A percentile compares a stretch with the other conserved stretches of the same genome.
Evolutionary conservation across 495 filamentous ascomycete genomes (phyloP).

Genomic region (Aspergillus incahuasiensis): DNA sequence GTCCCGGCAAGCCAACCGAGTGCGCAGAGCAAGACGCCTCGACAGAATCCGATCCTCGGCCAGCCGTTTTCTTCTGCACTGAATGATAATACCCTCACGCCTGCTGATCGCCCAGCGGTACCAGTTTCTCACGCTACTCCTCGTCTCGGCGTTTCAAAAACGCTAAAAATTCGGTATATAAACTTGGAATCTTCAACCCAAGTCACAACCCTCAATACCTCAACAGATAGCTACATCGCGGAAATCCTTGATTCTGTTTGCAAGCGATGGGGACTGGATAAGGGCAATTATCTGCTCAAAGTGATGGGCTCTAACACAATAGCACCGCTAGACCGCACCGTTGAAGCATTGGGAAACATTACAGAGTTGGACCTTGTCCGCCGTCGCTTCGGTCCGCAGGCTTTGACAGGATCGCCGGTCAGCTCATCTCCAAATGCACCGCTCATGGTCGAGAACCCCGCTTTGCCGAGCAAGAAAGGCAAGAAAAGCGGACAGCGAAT

Average conservation of each 20-base stretch:
- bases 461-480: slow-evolving; percentile 53
- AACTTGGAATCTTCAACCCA: slow-evolving; percentile 61
- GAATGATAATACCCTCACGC: slow-evolving; percentile 51
- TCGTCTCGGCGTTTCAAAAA: slow-evolving; percentile 74
- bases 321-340: slow-evolving; percentile 78
- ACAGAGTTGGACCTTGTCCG: slow-evolving; percentile 82
- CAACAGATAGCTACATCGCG: slow-evolving; percentile 89
- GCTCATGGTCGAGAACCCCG: slow-evolving; percentile 49
- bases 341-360: slow-evolving; percentile 79
- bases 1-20: slow-evolving; percentile 35
- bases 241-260: slow-evolving; percentile 91
- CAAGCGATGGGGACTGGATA: slow-evolving; percentile 83
- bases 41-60: slow-evolving; percentile 56
- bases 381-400: slow-evolving; percentile 77
- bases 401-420: slow-evolving; percentile 72
- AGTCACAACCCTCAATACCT: slow-evolving; percentile 70
- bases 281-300: slow-evolving; percentile 82
- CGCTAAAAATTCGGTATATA: slow-evolving; percentile 77
- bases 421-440: slow-evolving; percentile 77
- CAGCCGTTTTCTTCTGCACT: slow-evolving; percentile 49
- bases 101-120: slow-evolving; percentile 59
- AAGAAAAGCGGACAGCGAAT: slow-evolving; percentile 59
- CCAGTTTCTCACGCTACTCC: slow-evolving; percentile 56
- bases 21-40: slow-evolving; percentile 28
- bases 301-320: slow-evolving; percentile 80